phyloP scores from a whole-genome alignment of 2,329 filamentous ascomycete species.

The Coleophoma crateriformis region DNA sequence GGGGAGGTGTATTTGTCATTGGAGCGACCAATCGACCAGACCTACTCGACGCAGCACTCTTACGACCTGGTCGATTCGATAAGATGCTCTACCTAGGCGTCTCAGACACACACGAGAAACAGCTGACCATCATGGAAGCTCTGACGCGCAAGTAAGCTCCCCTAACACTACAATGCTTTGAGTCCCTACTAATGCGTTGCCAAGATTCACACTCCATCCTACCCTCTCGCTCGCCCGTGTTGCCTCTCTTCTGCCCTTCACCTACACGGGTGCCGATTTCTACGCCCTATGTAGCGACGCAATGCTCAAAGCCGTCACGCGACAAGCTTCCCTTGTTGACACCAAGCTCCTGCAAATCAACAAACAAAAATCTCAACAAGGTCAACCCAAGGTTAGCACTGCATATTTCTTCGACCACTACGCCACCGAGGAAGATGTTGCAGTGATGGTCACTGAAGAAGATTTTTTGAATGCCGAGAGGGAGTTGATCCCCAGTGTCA shows the following conservation, averaged over 20 bases:
- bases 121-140: slow-evolving; percentile 88
- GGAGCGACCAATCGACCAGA: slow-evolving; percentile 95
- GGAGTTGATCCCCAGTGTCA: slow-evolving; percentile 91
- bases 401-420: slow-evolving; percentile 96
- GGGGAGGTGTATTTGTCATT: slow-evolving; percentile 89
- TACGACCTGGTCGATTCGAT: slow-evolving; percentile 89
- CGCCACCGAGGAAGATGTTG: slow-evolving; percentile 74
- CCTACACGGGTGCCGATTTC: slow-evolving; percentile 95
- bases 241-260: slow-evolving; percentile 78
- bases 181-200: background rate
- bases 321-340: slow-evolving; percentile 80
- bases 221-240: slow-evolving; percentile 70
- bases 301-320: slow-evolving; percentile 97
- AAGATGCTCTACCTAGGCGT: slow-evolving; percentile 98
- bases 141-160: slow-evolving; percentile 80
- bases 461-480: slow-evolving; percentile 79
- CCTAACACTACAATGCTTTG: slow-evolving; percentile 1
- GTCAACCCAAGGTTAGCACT: slow-evolving; percentile 53
- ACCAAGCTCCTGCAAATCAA: slow-evolving; percentile 72
- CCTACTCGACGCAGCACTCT: slow-evolving; percentile 80
- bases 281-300: slow-evolving; percentile 96
- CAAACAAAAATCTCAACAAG: slow-evolving; percentile 22
- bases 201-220: slow-evolving; percentile 78
- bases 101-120: slow-evolving; percentile 94
- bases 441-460: slow-evolving; percentile 81